Evolutionary conservation across 2,329 filamentous ascomycete genomes (phyloP), one percentile per base, ranked within the genome.

Genomic region (Ceratocystis variospora): DNA sequence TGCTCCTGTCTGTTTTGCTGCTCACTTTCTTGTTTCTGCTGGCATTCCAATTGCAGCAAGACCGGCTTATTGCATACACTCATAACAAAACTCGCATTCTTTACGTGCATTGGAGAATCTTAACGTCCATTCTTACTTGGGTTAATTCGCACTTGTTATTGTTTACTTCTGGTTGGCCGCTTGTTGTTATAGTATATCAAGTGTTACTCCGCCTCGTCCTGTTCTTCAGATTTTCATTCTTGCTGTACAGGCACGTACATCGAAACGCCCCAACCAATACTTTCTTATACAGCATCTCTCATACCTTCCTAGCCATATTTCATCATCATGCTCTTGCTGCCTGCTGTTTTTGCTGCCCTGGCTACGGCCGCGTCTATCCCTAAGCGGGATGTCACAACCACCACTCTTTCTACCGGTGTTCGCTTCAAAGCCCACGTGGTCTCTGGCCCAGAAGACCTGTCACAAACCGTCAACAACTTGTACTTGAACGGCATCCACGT

Each of bases 401-500:
- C 41, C 55, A 55, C 66, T 17, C 57, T 64, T 80, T 80, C 73
- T 74, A 72, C 46, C 74, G 66, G 61, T 6, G 63, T 80, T 33
- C 72, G 79, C 22, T 75, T 77, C 70, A 79, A 80, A 68, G 76
- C 80, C 48, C 78, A 77, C 7, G 74, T 78, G 70, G 73, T 72
- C 1, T 68, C 73, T 25, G 45, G 62, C 33, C 62, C 66, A 1
- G 17, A 33, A 33, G 33, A 48, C 22, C 57, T 41, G 25, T n/a
- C 19, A 15, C 37, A 65, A 44, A 2, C 7, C 8, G 55, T 66
- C 41, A 37, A 48, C 15, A 70, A 70, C 45, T 77, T 80, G 69
- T 75, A 80, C 62, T 70, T 70, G 5, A 73, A 76, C 0, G 72
- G 77, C 0, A 74, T 81, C 68, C 73, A 81, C 45, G 62, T 64